Conservation (phyloP, 306 rosid species). For the Lithocarpus polystachyus region DNA sequence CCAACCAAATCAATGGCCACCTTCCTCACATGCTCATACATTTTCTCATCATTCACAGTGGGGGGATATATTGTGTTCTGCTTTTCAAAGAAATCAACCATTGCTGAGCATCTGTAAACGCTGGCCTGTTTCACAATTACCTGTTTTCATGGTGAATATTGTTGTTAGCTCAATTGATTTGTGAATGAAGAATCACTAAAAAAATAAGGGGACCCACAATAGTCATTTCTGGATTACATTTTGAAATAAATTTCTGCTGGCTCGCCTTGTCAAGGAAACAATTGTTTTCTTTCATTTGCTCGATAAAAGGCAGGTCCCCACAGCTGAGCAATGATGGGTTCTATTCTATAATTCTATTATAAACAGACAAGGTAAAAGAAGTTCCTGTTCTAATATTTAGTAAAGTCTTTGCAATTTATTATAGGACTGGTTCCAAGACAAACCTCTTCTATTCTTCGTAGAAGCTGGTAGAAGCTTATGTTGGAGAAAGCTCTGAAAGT, state of each 20-base stretch:
- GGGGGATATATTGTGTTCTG: conserved; percentile 85
- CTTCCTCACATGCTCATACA: conserved; percentile 87
- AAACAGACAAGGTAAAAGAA: neutral
- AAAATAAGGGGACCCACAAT: neutral
- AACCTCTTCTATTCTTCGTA: conserved; percentile 82
- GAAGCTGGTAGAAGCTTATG: conserved; percentile 72
- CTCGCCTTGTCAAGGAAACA: neutral
- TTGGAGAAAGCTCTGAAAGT: conserved; percentile 95
- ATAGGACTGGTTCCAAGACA: neutral
- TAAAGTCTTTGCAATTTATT: neutral
- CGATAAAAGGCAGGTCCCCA: neutral
- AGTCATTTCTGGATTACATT: neutral
- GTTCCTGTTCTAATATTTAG: neutral
- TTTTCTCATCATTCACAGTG: conserved; percentile 71
- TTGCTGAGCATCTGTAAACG: conserved; percentile 75
- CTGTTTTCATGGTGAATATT: conserved; percentile 34
- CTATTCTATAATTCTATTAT: neutral
- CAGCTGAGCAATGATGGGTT: neutral
- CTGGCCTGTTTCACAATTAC: conserved; percentile 84
- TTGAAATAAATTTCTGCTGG: neutral
- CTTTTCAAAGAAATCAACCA: conserved; percentile 76
- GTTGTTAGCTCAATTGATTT: neutral
- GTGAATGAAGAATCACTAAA: too few relatives aligned
- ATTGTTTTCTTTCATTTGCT: neutral
- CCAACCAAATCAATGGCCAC: conserved; percentile 76